Conservation (phyloP, 2,329 filamentous ascomycete species). For the Waltergamsia citrina region DNA sequence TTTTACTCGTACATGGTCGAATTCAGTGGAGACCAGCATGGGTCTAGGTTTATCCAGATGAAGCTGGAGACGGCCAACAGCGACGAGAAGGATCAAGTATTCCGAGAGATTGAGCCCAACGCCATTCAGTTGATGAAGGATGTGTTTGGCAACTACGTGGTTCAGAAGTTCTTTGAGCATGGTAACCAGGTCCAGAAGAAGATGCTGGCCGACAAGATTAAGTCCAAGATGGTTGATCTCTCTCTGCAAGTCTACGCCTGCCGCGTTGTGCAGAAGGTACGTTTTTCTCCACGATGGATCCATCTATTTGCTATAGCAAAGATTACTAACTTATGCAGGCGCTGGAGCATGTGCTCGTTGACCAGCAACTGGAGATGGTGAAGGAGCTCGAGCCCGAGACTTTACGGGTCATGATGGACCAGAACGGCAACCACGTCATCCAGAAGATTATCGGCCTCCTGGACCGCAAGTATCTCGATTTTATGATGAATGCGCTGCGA, state of each 20-base stretch:
- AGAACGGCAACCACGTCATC: conserved; percentile 93
- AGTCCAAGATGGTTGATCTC: conserved; percentile 68
- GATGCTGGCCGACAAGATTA: conserved; percentile 77
- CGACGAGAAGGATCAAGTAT: conserved; percentile 88
- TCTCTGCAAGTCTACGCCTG: conserved; percentile 90
- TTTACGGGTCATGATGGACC: conserved; percentile 68
- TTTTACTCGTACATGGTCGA: conserved; percentile 84
- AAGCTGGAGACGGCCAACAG: conserved; percentile 90
- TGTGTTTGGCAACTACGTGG: conserved; percentile 96
- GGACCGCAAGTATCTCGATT: conserved; percentile 68
- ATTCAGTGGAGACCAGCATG: conserved; percentile 92
- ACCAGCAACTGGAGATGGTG: conserved; percentile 78
- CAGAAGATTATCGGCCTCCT: conserved; percentile 85
- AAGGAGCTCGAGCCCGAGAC: conserved; percentile 74
- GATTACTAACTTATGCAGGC: conserved; percentile 45
- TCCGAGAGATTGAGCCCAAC: conserved; percentile 78
- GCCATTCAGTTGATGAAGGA: conserved; percentile 87
- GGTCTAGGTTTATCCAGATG: conserved; percentile 89
- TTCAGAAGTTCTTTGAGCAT: conserved; percentile 96
- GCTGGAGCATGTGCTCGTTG: conserved; percentile 80
- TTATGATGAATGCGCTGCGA: conserved; percentile 74
- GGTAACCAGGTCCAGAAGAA: conserved; percentile 92
- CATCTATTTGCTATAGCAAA: neutral
- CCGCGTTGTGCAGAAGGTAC: conserved; percentile 86
- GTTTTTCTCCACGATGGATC: conserved; percentile 7